Base-by-base conservation (phyloP, 108 stramenopile species). In the Skeletonema potamos region DNA sequence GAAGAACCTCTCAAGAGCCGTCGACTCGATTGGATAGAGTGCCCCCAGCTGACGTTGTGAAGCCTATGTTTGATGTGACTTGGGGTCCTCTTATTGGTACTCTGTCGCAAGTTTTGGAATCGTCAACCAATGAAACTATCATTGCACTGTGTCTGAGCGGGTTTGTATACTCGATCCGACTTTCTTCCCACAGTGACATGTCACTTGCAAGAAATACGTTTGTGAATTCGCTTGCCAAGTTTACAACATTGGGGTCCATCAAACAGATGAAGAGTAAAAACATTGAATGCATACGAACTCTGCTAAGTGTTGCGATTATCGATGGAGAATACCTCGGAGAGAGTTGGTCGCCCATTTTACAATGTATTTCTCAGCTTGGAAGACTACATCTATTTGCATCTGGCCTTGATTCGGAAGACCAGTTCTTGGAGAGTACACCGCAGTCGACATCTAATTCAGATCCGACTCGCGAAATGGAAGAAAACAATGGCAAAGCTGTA, bases 1-100 rank as follows among this genome's bases (percentile, higher is more conserved):
- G 20, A 46, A 61, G 61, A 22, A 12, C 12, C 24, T 44, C 60
- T 28, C 65, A 73, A 9, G 76, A 60, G 33, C 10, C 44, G 8
- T 29, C 37, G 15, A 11, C 9, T 12, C 68, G 62, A 30, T 41
- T 72, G 15, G 85, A 86, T 43, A 73, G 82, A 24, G 82, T 92
- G 13, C 77, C 86, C 37, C 92, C 92, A 22, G 75, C 84, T 17
- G 89, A 92, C 68, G 90, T 91, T 36, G 89, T 93, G 12, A 88
- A 84, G 64, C 92, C 92, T 24, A 99, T 99, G 98, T 98, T 98
- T 65, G 97, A 98, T 81, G 97, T 98, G 5, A 96, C 96, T 4
- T 99, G 99, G 99, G 98, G 98, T 44, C 96, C 98, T 34, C 69
- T 97, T 27, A 82, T 98, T 30, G 98, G 96, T 28, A 91, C 91